Evolutionary conservation across 2,329 filamentous ascomycete species (phyloP).

Genomic region (Colletotrichum lini): DNA sequence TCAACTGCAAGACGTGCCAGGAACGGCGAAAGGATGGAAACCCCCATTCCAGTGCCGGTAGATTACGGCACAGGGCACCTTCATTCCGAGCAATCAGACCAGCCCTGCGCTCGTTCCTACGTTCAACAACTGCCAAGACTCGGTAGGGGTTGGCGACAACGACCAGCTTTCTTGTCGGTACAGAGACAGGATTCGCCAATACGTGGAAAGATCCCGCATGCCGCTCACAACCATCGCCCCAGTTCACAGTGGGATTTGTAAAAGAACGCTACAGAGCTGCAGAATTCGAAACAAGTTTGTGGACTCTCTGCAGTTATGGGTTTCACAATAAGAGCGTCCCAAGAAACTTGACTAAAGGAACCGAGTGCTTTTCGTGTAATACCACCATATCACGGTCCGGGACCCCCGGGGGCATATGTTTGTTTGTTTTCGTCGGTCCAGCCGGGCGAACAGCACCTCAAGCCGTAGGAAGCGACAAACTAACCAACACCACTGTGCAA

Average conservation of each 20-base stretch:
- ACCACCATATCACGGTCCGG: background rate
- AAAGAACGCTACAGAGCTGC: conserved; percentile 2
- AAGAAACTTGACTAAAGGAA: too few species aligned
- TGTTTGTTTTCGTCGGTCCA: conserved; percentile 2
- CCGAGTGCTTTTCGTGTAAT: too few species aligned
- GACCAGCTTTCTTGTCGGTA: conserved; percentile 26
- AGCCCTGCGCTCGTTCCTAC: conserved; percentile 11
- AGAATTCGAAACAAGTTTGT: too few species aligned
- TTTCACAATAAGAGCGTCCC: too few species aligned
- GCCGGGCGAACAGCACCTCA: conserved; percentile 30
- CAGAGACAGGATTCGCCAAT: conserved; percentile 31
- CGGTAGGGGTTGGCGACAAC: conserved; percentile 29
- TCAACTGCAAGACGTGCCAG: conserved; percentile 6
- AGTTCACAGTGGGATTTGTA: conserved; percentile 20
- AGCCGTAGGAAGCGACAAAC: conserved; percentile 26
- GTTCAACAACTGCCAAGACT: conserved; percentile 26
- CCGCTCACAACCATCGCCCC: conserved; percentile 29
- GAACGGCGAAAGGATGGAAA: conserved; percentile 11
- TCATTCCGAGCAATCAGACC: conserved; percentile 35
- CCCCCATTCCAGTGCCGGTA: conserved; percentile 28
- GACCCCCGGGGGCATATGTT: conserved; percentile 29
- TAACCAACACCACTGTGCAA: conserved; percentile 10
- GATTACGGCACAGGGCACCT: conserved; percentile 36
- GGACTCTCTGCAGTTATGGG: too few species aligned
- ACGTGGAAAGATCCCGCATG: conserved; percentile 35